Evolutionary conservation across 2,329 filamentous ascomycete genomes (phyloP).

Genomic region (Calonectria naviculata): DNA sequence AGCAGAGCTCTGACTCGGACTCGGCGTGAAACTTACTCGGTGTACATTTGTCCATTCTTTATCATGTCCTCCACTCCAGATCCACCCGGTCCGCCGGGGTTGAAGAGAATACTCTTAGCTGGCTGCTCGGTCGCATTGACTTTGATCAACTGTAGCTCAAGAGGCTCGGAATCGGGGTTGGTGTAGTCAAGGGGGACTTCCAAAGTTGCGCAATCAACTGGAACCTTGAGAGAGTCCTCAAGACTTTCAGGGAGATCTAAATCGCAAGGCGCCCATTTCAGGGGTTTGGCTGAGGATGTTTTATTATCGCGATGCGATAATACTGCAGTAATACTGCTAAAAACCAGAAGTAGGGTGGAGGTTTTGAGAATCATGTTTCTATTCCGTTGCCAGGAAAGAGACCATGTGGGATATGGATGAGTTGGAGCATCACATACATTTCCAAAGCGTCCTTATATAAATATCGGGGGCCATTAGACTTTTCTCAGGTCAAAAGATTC

Average conservation of each 20-base stretch:
- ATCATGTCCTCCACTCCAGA: neutral
- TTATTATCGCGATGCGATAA: neutral
- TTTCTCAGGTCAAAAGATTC: neutral
- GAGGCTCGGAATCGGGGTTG: neutral
- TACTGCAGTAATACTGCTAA: neutral
- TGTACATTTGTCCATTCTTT: neutral
- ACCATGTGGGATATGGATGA: neutral
- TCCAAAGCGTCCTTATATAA: neutral
- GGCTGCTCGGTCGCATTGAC: neutral
- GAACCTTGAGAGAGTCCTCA: neutral
- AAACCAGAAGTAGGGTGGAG: neutral
- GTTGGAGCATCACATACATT: neutral
- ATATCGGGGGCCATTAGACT: no score
- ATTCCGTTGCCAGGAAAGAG: neutral
- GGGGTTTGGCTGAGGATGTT: rapidly evolving
- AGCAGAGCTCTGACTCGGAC: neutral
- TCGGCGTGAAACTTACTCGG: neutral
- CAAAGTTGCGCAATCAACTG: neutral
- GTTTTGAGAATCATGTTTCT: neutral
- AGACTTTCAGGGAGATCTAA: neutral
- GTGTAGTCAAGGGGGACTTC: neutral
- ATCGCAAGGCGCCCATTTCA: neutral
- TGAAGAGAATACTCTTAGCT: neutral
- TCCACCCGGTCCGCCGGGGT: neutral
- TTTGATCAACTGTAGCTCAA: neutral